phyloP scores from a whole-genome alignment of 176 grass and related monocot genomes.

The Eragrostis curvula region DNA sequence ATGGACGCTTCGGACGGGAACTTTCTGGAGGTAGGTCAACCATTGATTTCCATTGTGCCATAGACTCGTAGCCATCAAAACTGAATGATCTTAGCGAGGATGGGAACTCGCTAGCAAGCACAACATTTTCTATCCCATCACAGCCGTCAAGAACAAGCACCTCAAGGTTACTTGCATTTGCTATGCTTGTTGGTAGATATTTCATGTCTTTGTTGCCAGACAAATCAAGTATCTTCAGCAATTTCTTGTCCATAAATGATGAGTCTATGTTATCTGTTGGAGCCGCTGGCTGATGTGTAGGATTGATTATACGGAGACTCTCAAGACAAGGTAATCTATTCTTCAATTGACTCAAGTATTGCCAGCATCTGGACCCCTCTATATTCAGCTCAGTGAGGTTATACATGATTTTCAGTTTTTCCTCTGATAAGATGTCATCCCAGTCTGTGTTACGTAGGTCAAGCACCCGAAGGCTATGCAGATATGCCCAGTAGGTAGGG shows the following conservation, averaged over 20 bases:
- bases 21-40: neutral
- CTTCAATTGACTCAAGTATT: neutral
- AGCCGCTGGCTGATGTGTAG: neutral
- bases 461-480: neutral
- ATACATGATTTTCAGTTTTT: neutral
- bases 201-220: neutral
- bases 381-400: constrained; percentile 1
- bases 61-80: neutral
- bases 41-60: neutral
- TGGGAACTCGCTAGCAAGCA: neutral
- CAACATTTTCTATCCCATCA: neutral
- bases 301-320: neutral
- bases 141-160: constrained; percentile 31
- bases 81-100: neutral
- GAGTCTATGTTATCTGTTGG: neutral
- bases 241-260: neutral
- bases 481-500: neutral
- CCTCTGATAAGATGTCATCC: neutral
- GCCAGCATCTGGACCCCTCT: neutral
- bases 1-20: neutral
- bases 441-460: neutral
- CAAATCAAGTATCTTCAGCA: neutral
- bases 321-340: neutral
- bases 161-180: neutral
- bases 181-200: neutral